phyloP scores from a whole-genome alignment of 2,329 filamentous ascomycete species.

The Plenodomus tracheiphilus region DNA sequence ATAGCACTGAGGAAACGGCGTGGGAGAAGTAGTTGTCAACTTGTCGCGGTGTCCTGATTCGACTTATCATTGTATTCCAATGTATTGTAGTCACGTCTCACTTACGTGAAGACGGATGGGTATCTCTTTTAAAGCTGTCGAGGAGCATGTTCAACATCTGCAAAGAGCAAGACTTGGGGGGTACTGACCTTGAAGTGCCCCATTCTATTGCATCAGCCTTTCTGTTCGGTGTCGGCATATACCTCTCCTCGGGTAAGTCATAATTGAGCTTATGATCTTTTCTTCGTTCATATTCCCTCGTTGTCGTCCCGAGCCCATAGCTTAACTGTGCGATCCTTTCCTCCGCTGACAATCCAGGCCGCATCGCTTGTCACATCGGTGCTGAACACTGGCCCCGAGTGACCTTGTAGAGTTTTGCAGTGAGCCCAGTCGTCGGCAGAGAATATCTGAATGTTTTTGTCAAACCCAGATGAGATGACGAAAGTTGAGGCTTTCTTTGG shows the following conservation, averaged over 20 bases:
- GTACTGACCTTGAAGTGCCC: conserved; percentile 15
- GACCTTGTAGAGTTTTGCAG: conserved; percentile 83
- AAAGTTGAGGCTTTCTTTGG: conserved; percentile 91
- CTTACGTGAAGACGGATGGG: conserved; percentile 12
- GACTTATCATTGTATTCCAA: conserved; percentile 2
- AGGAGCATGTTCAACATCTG: conserved; percentile 14
- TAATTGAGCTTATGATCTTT: neutral
- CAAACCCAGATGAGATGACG: conserved; percentile 87
- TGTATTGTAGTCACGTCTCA: conserved; percentile 13
- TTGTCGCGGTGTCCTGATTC: neutral
- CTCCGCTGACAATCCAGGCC: conserved; percentile 91
- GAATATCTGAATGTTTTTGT: conserved; percentile 93
- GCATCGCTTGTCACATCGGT: conserved; percentile 85
- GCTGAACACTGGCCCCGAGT: conserved; percentile 89
- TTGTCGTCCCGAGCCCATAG: conserved; percentile 80
- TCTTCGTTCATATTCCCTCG: conserved; percentile 32
- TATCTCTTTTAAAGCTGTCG: conserved; percentile 22
- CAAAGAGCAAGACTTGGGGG: conserved; percentile 7
- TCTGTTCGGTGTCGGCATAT: conserved; percentile 1
- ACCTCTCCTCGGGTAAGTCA: neutral
- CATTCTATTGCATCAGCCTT: conserved; percentile 6
- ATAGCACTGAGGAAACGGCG: neutral
- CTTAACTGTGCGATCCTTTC: conserved; percentile 93
- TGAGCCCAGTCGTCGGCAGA: conserved; percentile 95
- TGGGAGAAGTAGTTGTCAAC: neutral